Evolutionary conservation across 2,329 filamentous ascomycete genomes (phyloP), one percentile per base, ranked within the genome.

Genomic region (Bipolaris cookei): DNA sequence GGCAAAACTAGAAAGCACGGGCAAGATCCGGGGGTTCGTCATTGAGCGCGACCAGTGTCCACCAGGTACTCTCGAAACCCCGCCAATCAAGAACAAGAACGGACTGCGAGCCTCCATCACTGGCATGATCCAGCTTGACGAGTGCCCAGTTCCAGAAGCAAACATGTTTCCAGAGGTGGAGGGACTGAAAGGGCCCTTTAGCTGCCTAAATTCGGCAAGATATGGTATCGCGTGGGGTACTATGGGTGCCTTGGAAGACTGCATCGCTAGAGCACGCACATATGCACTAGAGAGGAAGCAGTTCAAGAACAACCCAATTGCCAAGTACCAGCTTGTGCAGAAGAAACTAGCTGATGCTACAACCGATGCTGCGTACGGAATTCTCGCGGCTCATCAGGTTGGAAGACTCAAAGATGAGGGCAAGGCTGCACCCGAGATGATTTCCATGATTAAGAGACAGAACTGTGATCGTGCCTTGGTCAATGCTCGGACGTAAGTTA

Each of bases 81-180:
- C 95, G 1, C 81, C 90, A 11, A 89, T 99, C 76, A 96, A 96
- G 82, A 87, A 98, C 81, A 99, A 99, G 84, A 97, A 90, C 61
- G 95, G 93, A 1, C 86, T 99, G 30, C 85, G 95, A 56, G 95
- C 95, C 11, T 96, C 91, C 11, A 90, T 97, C 62, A 99, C 95
- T 0, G 95, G 95, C 55, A 98, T 98, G 95, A 97, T 99, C 65
- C 92, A 97, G 67, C 84, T 99, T 72, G 94, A 97, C 63, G 88
- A 90, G 62, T 93, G 91, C 65, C 94, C 95, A 0, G 92, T 99
- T 0, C 88, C 92, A 0, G 87, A 89, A 65, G 90, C 87, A 67
- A 97, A 97, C 80, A 96, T 99, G 92, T 92, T 99, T 70, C 93
- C 93, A 0, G 86, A 90, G 1, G 85, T 97, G 4, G 91, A 97